Conservation (phyloP, 164 flowering plant species). For the Malania oleifera region DNA sequence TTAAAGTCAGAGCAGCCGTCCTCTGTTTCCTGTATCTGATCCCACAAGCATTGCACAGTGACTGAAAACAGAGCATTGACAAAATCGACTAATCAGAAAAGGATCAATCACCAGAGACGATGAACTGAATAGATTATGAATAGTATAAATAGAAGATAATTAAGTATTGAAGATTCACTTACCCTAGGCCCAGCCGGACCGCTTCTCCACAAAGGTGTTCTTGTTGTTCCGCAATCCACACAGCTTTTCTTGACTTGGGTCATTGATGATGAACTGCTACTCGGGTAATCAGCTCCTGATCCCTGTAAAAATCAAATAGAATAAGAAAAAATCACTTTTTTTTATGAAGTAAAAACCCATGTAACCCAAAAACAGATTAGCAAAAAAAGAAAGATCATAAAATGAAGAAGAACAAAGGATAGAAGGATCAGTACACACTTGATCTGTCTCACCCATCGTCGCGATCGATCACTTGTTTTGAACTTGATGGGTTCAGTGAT, state of each 20-base stretch:
- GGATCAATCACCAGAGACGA: background rate
- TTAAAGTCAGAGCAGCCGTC: constrained; percentile 39
- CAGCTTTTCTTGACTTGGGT: constrained; percentile 33
- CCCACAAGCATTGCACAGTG: constrained; percentile 89
- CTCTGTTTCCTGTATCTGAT: constrained; percentile 69
- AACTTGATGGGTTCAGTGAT: no score
- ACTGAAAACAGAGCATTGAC: constrained; percentile 30
- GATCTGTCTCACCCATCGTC: no score
- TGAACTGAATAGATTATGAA: background rate
- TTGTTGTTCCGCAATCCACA: constrained; percentile 48
- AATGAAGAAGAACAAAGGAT: no score
- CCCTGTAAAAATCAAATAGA: constrained; percentile 17
- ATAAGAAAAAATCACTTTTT: constrained; percentile 2
- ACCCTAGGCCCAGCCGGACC: constrained; percentile 88
- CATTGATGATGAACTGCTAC: background rate
- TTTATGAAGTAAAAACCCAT: no score
- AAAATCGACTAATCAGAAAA: constrained; percentile 7
- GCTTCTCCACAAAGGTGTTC: constrained; percentile 74
- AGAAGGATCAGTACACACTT: no score
- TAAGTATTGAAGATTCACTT: background rate
- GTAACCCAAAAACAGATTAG: no score
- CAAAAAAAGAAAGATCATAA: no score
- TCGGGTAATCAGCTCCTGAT: constrained; percentile 16
- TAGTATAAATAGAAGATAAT: background rate
- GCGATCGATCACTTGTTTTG: no score